phyloP scores from a whole-genome alignment of 257 asterid species.

The Nicotiana benthamiana region DNA sequence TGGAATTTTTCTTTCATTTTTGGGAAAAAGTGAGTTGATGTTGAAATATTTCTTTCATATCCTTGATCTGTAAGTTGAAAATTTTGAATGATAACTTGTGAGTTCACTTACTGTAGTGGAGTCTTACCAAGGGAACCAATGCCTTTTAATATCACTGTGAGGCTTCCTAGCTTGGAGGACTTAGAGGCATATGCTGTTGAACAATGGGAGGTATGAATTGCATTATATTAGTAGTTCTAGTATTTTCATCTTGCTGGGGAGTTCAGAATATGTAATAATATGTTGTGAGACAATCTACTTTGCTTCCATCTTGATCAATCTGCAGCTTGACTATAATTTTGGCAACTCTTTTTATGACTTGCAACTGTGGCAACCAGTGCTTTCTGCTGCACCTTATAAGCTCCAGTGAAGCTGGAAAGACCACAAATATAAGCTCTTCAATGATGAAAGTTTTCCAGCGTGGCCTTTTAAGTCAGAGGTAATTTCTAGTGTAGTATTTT shows the following conservation, averaged over 20 bases:
- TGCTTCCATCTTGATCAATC: constrained; percentile 19
- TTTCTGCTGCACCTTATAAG: constrained; percentile 95
- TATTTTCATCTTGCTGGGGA: constrained; percentile 8
- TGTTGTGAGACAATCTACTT: constrained; percentile 12
- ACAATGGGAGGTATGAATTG: constrained; percentile 88
- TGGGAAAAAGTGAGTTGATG: background rate
- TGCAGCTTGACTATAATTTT: constrained; percentile 26
- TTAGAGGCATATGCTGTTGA: constrained; percentile 77
- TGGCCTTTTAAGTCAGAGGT: constrained; percentile 90
- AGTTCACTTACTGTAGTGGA: constrained; percentile 50
- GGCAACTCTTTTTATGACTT: constrained; percentile 38
- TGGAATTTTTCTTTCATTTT: too few species aligned
- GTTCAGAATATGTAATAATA: background rate
- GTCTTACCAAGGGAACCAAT: constrained; percentile 89
- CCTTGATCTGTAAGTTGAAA: constrained; percentile 6
- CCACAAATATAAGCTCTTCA: constrained; percentile 78
- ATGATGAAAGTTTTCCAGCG: constrained; percentile 97
- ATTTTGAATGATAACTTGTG: constrained; percentile 16
- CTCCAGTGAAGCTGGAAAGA: constrained; percentile 75
- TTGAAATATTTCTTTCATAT: background rate
- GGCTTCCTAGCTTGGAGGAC: constrained; percentile 87
- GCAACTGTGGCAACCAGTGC: constrained; percentile 51
- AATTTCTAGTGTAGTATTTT: constrained; percentile 18
- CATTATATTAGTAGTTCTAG: constrained; percentile 7
- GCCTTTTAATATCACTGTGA: constrained; percentile 70